phyloP scores from a whole-genome alignment of 495 filamentous ascomycete genomes.

The Amorphotheca resinae region DNA sequence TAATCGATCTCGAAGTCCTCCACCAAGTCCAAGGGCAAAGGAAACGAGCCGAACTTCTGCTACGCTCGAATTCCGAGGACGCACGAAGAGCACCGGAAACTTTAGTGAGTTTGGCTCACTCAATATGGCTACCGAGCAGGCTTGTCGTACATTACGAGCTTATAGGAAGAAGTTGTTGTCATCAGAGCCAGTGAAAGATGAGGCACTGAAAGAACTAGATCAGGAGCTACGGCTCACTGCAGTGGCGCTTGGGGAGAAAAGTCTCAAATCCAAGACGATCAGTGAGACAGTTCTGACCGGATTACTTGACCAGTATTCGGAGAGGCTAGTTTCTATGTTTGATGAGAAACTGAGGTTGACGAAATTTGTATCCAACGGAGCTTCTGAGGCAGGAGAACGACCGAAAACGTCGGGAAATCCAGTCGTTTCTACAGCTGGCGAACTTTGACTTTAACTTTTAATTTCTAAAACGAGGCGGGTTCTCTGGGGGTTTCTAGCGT shows the following conservation, averaged over 20 bases:
- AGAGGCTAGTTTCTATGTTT: slow-evolving; percentile 53
- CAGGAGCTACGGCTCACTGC: slow-evolving; percentile 67
- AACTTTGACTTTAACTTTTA: neutral
- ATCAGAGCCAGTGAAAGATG: slow-evolving; percentile 47
- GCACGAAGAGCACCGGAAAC: slow-evolving; percentile 37
- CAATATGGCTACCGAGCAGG: slow-evolving; percentile 64
- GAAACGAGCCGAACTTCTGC: slow-evolving; percentile 40
- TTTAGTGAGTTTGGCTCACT: slow-evolving; percentile 48
- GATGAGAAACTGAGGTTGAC: slow-evolving; percentile 50
- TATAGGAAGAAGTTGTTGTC: slow-evolving; percentile 73
- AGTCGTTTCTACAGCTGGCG: neutral
- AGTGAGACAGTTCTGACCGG: slow-evolving; percentile 48
- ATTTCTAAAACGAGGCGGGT: neutral
- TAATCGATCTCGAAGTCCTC: slow-evolving; percentile 29
- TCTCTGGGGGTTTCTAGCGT: neutral
- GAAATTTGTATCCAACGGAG: slow-evolving; percentile 8
- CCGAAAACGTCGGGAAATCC: slow-evolving; percentile 18
- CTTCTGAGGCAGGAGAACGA: neutral
- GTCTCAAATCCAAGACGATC: slow-evolving; percentile 34
- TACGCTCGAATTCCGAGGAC: slow-evolving; percentile 43
- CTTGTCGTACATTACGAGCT: slow-evolving; percentile 63
- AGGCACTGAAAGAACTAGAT: slow-evolving; percentile 61
- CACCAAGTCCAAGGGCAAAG: slow-evolving; percentile 28
- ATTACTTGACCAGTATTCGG: slow-evolving; percentile 60
- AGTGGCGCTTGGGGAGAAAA: slow-evolving; percentile 51